Conservation (phyloP, 148 eudicot genomes). For the Rhododendron henanense region DNA sequence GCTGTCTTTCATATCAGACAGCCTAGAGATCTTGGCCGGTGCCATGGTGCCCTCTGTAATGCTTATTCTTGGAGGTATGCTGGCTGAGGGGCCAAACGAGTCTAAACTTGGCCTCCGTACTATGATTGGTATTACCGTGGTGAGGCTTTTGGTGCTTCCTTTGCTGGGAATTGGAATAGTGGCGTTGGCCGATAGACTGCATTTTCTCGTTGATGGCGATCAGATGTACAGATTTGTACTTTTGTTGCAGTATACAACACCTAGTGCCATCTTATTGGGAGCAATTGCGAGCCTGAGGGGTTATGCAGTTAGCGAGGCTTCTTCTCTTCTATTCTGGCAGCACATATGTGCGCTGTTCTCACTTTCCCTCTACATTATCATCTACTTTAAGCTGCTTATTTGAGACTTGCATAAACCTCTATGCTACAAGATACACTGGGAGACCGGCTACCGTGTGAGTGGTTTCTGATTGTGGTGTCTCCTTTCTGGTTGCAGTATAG, state of each 20-base stretch:
- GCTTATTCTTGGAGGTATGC: conserved; percentile 73
- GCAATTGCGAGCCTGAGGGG: conserved; percentile 71
- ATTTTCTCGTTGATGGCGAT: conserved; percentile 45
- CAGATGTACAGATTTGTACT: conserved; percentile 57
- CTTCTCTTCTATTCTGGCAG: conserved; percentile 71
- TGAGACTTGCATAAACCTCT: conserved; percentile 9
- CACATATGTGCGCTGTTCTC: conserved; percentile 58
- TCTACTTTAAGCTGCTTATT: conserved; percentile 47
- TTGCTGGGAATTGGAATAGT: conserved; percentile 51
- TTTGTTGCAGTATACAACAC: conserved; percentile 58
- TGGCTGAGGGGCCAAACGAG: conserved; percentile 59
- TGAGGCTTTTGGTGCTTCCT: conserved; percentile 59
- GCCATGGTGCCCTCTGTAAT: conserved; percentile 72
- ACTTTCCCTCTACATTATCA: conserved; percentile 47
- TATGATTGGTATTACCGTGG: conserved; percentile 48
- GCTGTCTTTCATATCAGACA: conserved; percentile 49
- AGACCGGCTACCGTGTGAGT: background rate
- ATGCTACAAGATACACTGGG: background rate
- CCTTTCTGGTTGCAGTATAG: background rate
- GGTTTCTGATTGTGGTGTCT: background rate
- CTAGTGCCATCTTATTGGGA: conserved; percentile 69
- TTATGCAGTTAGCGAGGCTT: conserved; percentile 63
- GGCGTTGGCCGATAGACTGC: conserved; percentile 42
- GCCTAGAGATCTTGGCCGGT: conserved; percentile 57
- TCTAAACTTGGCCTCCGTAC: conserved; percentile 54